Evolutionary conservation across 2,329 filamentous ascomycete genomes (phyloP), one percentile per base, ranked within the genome.

Genomic region (Sporothrix protearum): DNA sequence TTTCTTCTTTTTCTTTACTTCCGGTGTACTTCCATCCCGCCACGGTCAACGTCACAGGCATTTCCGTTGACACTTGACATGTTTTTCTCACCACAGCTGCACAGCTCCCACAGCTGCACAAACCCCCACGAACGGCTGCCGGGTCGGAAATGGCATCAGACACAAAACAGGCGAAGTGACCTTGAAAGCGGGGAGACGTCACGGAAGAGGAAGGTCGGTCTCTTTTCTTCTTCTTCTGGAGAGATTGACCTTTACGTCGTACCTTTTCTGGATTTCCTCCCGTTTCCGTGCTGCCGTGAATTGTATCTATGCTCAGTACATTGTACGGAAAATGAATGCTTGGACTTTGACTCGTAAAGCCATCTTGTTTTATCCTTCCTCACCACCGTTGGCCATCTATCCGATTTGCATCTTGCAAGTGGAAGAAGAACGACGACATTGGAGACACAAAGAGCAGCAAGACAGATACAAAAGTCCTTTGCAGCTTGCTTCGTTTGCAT

Each of bases 171-270:
- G 36, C 59, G 36, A 64, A 64, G 22, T 45, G 36, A 64, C 63
- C 63, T 66, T 47, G 63, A 14, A 66, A 49, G 47, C 39, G 42
- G 63, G 63, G 25, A 49, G 25, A 49, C 28, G 63, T 45, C 63
- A 66, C 63, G 16, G 63, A 66, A 66, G 14, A 66, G 63, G 63
- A 66, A 66, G 63, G 63, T 66, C 63, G 28, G 39, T 22, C 25
- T 66, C n/a, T 59, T 55, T 10, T n/a, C n/a, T n/a, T n/a, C n/a
- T n/a, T n/a, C n/a, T n/a, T n/a, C n/a, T n/a, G n/a, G n/a, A n/a
- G n/a, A n/a, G n/a, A n/a, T n/a, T n/a, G n/a, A n/a, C n/a, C n/a
- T n/a, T n/a, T n/a, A n/a, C 3, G 28, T 4, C n/a, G 12, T 28
- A 22, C 33, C 30, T 61, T 36, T 14, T 16, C 28, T 63, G 36